Evolutionary conservation across 768 basidiomycete species (phyloP).

Genomic region (Tylopilus balloui): DNA sequence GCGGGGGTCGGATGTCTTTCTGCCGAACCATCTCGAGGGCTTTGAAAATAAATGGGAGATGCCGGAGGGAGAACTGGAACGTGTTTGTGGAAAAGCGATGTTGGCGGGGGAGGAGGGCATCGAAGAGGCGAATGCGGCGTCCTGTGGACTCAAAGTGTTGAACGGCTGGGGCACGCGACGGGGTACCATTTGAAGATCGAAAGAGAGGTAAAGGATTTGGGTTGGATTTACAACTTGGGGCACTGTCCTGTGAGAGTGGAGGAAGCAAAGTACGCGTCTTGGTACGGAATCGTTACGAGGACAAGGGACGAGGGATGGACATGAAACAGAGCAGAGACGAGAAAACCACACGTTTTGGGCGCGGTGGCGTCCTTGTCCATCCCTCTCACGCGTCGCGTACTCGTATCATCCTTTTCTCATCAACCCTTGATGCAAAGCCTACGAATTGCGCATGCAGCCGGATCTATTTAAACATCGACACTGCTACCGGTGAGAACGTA

Average conservation of each 20-base stretch:
- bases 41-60: slow-evolving; percentile 62
- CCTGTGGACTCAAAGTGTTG: slow-evolving; percentile 39
- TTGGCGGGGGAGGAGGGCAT: slow-evolving; percentile 33
- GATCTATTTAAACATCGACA: too few relatives aligned
- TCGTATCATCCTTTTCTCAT: too few relatives aligned
- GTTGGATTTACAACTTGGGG: slow-evolving; percentile 4
- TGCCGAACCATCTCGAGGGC: slow-evolving; percentile 69
- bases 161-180: slow-evolving; percentile 41
- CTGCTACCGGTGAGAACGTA: too few relatives aligned
- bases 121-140: slow-evolving; percentile 21
- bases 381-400: too few relatives aligned
- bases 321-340: slow-evolving; percentile 13
- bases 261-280: slow-evolving; percentile 3
- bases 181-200: slow-evolving; percentile 40
- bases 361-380: slow-evolving; percentile 19
- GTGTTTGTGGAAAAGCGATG: slow-evolving; percentile 39
- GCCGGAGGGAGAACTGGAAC: slow-evolving; percentile 61
- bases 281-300: slow-evolving; percentile 4
- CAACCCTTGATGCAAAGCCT: too few relatives aligned
- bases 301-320: slow-evolving; percentile 6
- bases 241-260: neutral
- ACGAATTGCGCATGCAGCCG: too few relatives aligned
- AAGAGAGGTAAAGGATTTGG: slow-evolving; percentile 6
- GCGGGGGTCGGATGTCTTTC: slow-evolving; percentile 54
- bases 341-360: slow-evolving; percentile 15